Evolutionary conservation across 441 rosid species (phyloP), one percentile per base, ranked within the genome.

Genomic region (Bocquillonia castaneifolia): DNA sequence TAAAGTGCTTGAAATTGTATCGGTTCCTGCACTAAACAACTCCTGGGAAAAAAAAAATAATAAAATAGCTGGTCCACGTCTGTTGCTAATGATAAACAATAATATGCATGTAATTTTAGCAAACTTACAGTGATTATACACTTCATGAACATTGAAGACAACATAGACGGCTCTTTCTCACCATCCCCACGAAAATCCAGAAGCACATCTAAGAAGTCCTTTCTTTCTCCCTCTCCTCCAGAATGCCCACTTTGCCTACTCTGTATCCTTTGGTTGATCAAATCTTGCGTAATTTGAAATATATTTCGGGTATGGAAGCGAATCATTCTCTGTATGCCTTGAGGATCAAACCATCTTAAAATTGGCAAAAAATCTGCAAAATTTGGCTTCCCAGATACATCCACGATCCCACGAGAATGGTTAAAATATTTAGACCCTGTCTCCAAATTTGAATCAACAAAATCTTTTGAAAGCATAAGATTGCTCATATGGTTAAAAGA

Each of bases 21-120:
- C 94, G 13, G 88, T 91, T 31, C 95, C 97, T 1, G 97, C 93
- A 0, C 83, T 82, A 67, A 91, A 91, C 93, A 91, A 84, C 69
- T 91, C 95, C 97, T 83, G 58, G 1, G 28, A 29, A 56, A 23
- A 0, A 13, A 53, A 1, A n/a, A 47, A 10, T 14, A 28, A 28
- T 29, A n/a, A 10, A 15, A n/a, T 36, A 36, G 9, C n/a, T n/a
- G n/a, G n/a, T n/a, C n/a, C n/a, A n/a, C n/a, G n/a, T n/a, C n/a
- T n/a, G n/a, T n/a, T n/a, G n/a, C n/a, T n/a, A n/a, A n/a, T n/a
- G n/a, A n/a, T n/a, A 42, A 2, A 0, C 8, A 32, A 45, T 12
- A 36, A 7, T 6, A 47, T 5, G 13, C 0, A 53, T 1, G 1
- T 3, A 10, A 3, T 2, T 18, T 4, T 48, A 13, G 9, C 9